Base-by-base conservation (phyloP, 768 basidiomycete genomes). In the Boletus bicolor region DNA sequence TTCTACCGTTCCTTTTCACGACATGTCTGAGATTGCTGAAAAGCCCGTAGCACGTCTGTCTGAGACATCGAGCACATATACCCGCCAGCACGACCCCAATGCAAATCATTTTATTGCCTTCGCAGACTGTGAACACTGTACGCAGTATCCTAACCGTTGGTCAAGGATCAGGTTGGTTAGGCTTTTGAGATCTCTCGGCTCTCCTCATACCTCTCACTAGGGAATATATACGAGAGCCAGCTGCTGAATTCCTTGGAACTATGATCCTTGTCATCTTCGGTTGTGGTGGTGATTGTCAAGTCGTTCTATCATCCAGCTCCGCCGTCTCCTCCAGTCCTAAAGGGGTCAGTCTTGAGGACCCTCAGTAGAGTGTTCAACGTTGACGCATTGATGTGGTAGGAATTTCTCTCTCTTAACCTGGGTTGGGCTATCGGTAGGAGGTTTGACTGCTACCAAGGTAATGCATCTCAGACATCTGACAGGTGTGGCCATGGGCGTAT, bases 401-500 rank as follows among this genome's bases (percentile, higher is more conserved):
- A 41, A 1, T 64, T 15, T 47, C 60, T 66, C 39, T 69, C 70
- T 26, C 44, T 63, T n/a, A 68, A 62, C 51, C 26, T 71, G 0
- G 69, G 71, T 37, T 71, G 70, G 70, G 71, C 67, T 45, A 44
- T 71, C n/a, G 71, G 70, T 71, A 56, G 30, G 67, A 41, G 8
- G 7, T 34, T 26, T 54, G 37, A 7, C 44, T 46, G 15, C 4
- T 10, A 1, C 4, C 1, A 21, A 2, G 17, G 34, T 3, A 17
- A 37, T 10, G 9, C 30, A 36, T 42, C 51, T 55, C 37, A 62
- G 15, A 39, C 37, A 12, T 51, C 9, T 5, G 26, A 49, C 48
- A 77, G 76, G 86, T 26, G 74, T 81, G 4, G 81, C 83, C 9
- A 73, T 89, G 68, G 88, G 85, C 34, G 86, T 85, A 10, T 89